Conservation (phyloP, 257 asterid species). For the Lavandula angustifolia region DNA sequence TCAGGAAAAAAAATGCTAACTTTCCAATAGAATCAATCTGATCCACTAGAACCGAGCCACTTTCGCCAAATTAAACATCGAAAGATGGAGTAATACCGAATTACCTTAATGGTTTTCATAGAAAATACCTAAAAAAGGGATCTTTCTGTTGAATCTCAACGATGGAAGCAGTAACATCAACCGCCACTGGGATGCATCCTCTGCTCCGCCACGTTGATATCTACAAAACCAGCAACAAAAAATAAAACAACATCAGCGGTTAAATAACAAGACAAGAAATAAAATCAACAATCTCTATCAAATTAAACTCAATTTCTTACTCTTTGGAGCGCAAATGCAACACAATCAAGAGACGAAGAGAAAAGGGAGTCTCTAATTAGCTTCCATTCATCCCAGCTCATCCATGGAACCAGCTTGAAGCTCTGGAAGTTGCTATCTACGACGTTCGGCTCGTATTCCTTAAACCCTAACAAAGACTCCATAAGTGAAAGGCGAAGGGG, state of each 20-base stretch:
- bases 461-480: constrained; percentile 63
- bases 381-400: constrained; percentile 85
- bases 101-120: neutral
- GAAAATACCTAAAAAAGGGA: constrained; percentile 61
- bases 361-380: constrained; percentile 60
- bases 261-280: neutral
- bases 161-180: constrained; percentile 74
- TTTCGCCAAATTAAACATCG: neutral
- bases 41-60: constrained; percentile 2
- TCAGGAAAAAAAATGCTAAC: neutral
- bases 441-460: constrained; percentile 37
- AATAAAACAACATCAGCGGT: neutral
- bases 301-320: constrained; percentile 35
- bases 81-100: neutral
- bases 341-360: constrained; percentile 56
- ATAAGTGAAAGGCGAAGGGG: constrained; percentile 19
- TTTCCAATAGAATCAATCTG: neutral
- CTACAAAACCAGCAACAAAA: constrained; percentile 39
- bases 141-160: constrained; percentile 86
- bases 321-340: constrained; percentile 58
- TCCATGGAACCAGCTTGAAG: constrained; percentile 82
- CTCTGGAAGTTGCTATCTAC: constrained; percentile 40
- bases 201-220: constrained; percentile 83
- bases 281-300: neutral
- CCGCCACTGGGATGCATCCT: constrained; percentile 67